Evolutionary conservation across 805 yeast species (phyloP), one percentile per base, ranked within the genome.

Genomic region (Dipodascopsis uninucleata): DNA sequence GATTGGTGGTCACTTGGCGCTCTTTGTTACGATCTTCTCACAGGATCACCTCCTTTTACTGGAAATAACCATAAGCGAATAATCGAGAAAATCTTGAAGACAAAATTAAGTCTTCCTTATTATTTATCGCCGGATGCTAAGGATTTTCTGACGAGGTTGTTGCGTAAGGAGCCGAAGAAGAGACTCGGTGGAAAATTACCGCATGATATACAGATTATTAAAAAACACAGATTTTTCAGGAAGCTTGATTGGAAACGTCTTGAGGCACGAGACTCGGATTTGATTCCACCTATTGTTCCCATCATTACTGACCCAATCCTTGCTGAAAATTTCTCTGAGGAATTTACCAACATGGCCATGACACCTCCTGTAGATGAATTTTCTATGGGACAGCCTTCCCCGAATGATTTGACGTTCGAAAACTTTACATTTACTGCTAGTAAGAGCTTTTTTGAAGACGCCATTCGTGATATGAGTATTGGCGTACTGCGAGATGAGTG

Each of bases 1-100:
- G 96, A 87, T 62, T 86, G 95, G 85, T 87, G 95, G 87, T 85
- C 95, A 0, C 66, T 88, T 26, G 96, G 96, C 0, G 83, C 95
- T 36, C 81, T 87, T 5, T 68, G 81, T 38, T 84, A 68, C 58
- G 95, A 88, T 61, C 74, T 87, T 75, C 69, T 87, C 39, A 81
- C 89, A 0, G 96, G 96, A 0, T 73, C 80, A 37, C 95, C 96
- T 0, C 96, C 96, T 1, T 86, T 85, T 63, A 83, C 93, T 0
- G 96, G 96, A 2, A 81, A 76, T 43, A 84, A 82, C 57, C 82
- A 83, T 58, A 81, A 82, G 60, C 76, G 74, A 35, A 84, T 87
- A 24, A 73, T 83, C 67, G 85, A 82, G 51, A 87, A 85, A 61
- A 81, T 87, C 24, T 70, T 76, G 33, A 74, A 81, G 41, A 66